Conservation (phyloP, 2,329 filamentous ascomycete species). For the Microsporum ferrugineum region DNA sequence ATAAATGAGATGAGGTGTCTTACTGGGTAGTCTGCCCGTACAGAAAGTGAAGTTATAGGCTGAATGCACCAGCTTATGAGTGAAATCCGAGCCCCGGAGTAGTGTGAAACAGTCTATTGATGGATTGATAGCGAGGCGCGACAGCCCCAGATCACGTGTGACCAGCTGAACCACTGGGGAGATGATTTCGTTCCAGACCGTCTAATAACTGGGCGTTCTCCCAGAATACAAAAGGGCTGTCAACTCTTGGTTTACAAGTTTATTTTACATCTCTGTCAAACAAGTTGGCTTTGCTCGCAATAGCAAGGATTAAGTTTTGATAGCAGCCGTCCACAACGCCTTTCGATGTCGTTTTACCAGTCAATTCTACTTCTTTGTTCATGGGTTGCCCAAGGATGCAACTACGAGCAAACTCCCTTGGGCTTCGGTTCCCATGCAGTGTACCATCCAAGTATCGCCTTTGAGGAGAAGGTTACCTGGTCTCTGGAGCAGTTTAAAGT, state of each 20-base stretch:
- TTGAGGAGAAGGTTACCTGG: slow-evolving; percentile 9
- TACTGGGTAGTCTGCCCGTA: neutral
- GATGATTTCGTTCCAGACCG: neutral
- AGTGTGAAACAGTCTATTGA: neutral
- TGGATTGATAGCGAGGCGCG: neutral
- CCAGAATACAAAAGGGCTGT: neutral
- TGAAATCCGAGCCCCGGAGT: neutral
- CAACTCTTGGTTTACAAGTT: too few species aligned
- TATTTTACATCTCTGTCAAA: neutral
- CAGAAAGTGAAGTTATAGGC: neutral
- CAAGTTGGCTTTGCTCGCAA: neutral
- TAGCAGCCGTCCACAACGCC: neutral
- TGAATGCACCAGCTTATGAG: neutral
- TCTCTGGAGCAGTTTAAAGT: slow-evolving; percentile 7
- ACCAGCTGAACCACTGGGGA: neutral
- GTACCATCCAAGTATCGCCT: neutral
- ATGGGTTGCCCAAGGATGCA: slow-evolving; percentile 6
- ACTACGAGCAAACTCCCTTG: slow-evolving; percentile 1
- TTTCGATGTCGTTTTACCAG: slow-evolving; percentile 5
- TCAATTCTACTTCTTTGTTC: slow-evolving; percentile 6
- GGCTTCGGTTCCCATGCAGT: neutral
- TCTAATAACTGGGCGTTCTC: neutral
- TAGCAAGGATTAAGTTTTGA: neutral
- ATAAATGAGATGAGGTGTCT: neutral
- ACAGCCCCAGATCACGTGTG: neutral